Evolutionary conservation across 148 eudicot species (phyloP).

Genomic region (Silene conica): DNA sequence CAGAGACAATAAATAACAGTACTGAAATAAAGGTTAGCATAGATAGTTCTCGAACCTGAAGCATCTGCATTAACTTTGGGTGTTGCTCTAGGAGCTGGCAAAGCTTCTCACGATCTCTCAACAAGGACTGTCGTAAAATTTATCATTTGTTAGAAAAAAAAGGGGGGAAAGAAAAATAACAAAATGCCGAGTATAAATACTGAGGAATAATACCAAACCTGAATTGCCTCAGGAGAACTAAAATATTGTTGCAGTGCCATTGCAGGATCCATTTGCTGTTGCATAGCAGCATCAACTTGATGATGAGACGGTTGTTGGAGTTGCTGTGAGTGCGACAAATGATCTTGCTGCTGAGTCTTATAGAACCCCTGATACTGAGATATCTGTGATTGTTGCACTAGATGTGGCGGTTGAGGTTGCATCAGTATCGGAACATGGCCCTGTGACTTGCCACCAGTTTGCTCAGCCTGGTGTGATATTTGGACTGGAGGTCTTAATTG

Average conservation of each 20-base stretch:
- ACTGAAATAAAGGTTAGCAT: background rate
- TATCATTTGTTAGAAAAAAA: constrained; percentile 15
- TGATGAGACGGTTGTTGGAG: constrained; percentile 36
- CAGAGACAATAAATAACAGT: no score
- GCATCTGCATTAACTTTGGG: constrained; percentile 96
- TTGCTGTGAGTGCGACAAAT: constrained; percentile 36
- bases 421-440: constrained; percentile 54
- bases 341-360: constrained; percentile 57
- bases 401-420: constrained; percentile 49
- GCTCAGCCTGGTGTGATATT: constrained; percentile 51
- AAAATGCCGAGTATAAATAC: background rate
- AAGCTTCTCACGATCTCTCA: constrained; percentile 90
- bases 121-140: constrained; percentile 52
- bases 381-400: constrained; percentile 58
- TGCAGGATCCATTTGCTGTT: constrained; percentile 58
- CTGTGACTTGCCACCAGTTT: constrained; percentile 44
- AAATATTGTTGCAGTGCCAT: constrained; percentile 79
- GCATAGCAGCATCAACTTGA: constrained; percentile 42
- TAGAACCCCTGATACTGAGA: constrained; percentile 59
- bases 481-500: constrained; percentile 60
- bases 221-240: constrained; percentile 93
- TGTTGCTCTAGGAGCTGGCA: constrained; percentile 92
- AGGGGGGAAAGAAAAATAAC: background rate
- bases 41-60: constrained; percentile 59
- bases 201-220: constrained; percentile 43